phyloP scores from a whole-genome alignment of 306 rosid species.

The Vicia sativa region DNA sequence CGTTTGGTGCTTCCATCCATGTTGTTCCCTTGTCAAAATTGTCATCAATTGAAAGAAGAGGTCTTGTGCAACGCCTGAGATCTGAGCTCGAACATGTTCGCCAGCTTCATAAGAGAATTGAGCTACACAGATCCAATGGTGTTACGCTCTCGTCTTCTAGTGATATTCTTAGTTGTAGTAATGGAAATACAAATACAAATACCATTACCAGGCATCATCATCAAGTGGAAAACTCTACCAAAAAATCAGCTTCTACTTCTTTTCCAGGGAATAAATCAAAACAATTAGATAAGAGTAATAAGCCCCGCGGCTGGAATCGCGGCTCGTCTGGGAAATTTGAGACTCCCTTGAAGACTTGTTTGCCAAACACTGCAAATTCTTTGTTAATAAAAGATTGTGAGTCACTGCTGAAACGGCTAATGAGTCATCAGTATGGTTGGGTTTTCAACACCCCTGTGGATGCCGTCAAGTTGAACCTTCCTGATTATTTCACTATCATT shows the following conservation, averaged over 20 bases:
- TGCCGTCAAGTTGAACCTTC: slow-evolving; percentile 71
- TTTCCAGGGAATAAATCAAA: slow-evolving; percentile 37
- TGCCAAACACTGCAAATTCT: slow-evolving; percentile 45
- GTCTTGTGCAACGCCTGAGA: slow-evolving; percentile 52
- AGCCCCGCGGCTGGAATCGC: slow-evolving; percentile 55
- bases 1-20: slow-evolving; percentile 50
- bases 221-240: slow-evolving; percentile 38
- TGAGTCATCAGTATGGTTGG: slow-evolving; percentile 66
- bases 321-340: slow-evolving; percentile 60
- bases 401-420: slow-evolving; percentile 60
- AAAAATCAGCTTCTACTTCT: no score
- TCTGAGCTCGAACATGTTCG: slow-evolving; percentile 71
- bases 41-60: slow-evolving; percentile 53
- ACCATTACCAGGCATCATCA: slow-evolving; percentile 15
- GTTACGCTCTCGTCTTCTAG: slow-evolving; percentile 70
- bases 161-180: slow-evolving; percentile 73
- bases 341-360: slow-evolving; percentile 40
- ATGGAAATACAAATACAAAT: slow-evolving; percentile 44
- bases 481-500: slow-evolving; percentile 70
- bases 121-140: slow-evolving; percentile 54
- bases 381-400: slow-evolving; percentile 79
- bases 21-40: slow-evolving; percentile 63
- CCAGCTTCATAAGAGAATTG: slow-evolving; percentile 62
- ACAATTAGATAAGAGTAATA: slow-evolving; percentile 37
- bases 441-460: slow-evolving; percentile 80